Evolutionary conservation across 2,329 filamentous ascomycete species (phyloP), one percentile per base, ranked within the genome.

Genomic region (Calonectria crousiana): DNA sequence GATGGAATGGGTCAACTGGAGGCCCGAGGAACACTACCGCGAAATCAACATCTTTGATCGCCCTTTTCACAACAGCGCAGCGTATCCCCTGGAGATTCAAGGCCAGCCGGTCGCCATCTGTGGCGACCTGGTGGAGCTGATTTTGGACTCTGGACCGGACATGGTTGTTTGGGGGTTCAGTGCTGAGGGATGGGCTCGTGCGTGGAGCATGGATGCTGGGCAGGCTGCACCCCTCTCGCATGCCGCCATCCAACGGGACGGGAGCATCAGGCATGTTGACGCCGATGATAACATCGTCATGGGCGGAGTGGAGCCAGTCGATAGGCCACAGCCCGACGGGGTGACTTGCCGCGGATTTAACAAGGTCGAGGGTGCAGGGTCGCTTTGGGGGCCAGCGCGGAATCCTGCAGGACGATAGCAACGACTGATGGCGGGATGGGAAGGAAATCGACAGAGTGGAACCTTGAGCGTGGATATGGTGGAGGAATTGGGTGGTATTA

Each of bases 161-260:
- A 79, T 85, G 80, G 74, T 85, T 28, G 75, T 85, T 68, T 85
- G 82, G 84, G 82, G 78, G 3, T 84, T 84, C 66, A 81, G 79
- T 66, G 77, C 79, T 49, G 81, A 84, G n/a, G 84, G 84, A 26
- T 83, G 78, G 81, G 81, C 81, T 32, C 79, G 76, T 68, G 79
- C 81, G 44, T 85, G 84, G 84, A 80, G 78, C 23, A 68, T 85
- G 44, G 73, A 83, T 64, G 75, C 71, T 16, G 80, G 82, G 20
- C 74, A 74, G 64, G 66, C 53, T 30, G 74, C 77, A 49, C 69
- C 66, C 23, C 67, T 76, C 52, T 76, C 73, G 34, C 75, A 73
- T 51, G 77, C 77, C 34, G 73, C 68, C 14, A 77, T 84, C 18
- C 80, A 84, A 52, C 71, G 67, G 26, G 81, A 85, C 64, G 84